These are phyloP conservation scores for Diophrys sp. DNA, from an alignment of 73 alveolate genomes.

Conservation along the genomic window DNA sequence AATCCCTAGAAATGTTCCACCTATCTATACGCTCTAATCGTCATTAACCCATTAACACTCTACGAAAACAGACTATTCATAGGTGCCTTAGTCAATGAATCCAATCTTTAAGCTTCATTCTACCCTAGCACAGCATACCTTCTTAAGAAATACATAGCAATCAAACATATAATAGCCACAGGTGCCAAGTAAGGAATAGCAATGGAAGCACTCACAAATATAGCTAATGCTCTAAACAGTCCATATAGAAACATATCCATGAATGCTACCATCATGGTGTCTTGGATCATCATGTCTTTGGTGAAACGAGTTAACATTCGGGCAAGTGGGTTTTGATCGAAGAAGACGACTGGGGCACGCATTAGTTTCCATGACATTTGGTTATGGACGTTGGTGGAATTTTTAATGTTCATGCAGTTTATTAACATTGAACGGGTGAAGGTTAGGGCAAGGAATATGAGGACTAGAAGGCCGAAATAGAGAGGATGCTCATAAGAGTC, in stretches of 20 bases:
- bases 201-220: slow-evolving; percentile 23
- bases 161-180: neutral
- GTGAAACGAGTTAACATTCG: slow-evolving; percentile 80
- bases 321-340: slow-evolving; percentile 83
- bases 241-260: slow-evolving; percentile 23
- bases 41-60: neutral
- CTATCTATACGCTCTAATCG: slow-evolving; percentile 4
- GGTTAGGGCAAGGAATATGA: neutral
- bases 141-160: slow-evolving; percentile 5
- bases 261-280: slow-evolving; percentile 13
- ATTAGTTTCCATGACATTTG: slow-evolving; percentile 17
- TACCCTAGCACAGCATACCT: slow-evolving; percentile 28
- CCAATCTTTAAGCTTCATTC: slow-evolving; percentile 23
- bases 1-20: neutral
- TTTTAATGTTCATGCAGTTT: neutral
- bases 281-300: slow-evolving; percentile 46
- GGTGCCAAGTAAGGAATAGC: neutral
- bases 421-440: neutral
- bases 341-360: slow-evolving; percentile 48
- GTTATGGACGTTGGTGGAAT: slow-evolving; percentile 5
- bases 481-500: neutral
- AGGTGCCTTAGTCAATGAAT: slow-evolving; percentile 20
- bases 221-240: slow-evolving; percentile 35
- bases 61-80: neutral
- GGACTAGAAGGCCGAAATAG: neutral